Evolutionary conservation across 306 rosid species (phyloP).

Genomic region (Pyrus pyrifolia): DNA sequence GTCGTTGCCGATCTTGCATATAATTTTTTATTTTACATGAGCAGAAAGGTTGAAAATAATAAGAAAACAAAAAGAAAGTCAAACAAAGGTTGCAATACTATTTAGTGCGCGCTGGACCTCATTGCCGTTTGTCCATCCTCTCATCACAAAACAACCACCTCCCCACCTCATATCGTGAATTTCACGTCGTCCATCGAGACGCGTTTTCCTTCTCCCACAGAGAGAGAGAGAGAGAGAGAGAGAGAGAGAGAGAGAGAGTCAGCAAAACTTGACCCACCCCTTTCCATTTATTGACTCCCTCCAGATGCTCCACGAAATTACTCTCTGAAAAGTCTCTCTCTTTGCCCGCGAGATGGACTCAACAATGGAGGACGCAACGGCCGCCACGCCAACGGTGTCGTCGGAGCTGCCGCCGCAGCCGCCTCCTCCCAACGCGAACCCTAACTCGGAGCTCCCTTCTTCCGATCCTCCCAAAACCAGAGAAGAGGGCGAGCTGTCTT

Average conservation of each 20-base stretch:
- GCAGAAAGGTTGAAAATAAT: no score
- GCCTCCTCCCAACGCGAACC: background rate
- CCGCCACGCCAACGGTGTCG: conserved; percentile 6
- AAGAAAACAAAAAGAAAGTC: no score
- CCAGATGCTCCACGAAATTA: background rate
- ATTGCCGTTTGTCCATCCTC: no score
- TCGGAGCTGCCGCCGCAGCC: no score
- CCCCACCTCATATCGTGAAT: no score
- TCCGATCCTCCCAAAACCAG: conserved; percentile 27
- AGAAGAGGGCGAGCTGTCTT: conserved; percentile 91
- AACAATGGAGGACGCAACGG: conserved; percentile 26
- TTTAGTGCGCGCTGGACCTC: no score
- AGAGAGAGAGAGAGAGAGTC: background rate
- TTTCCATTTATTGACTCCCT: background rate
- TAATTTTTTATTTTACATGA: no score
- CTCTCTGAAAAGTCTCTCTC: background rate
- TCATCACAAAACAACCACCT: background rate
- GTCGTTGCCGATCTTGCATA: no score
- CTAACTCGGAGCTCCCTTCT: conserved; percentile 9
- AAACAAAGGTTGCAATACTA: no score
- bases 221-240: no score
- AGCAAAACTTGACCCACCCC: background rate
- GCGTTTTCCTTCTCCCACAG: background rate
- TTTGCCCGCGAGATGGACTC: background rate
- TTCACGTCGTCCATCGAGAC: background rate